Evolutionary conservation across 2,329 filamentous ascomycete genomes (phyloP).

Genomic region (Metarhizium brunneum): DNA sequence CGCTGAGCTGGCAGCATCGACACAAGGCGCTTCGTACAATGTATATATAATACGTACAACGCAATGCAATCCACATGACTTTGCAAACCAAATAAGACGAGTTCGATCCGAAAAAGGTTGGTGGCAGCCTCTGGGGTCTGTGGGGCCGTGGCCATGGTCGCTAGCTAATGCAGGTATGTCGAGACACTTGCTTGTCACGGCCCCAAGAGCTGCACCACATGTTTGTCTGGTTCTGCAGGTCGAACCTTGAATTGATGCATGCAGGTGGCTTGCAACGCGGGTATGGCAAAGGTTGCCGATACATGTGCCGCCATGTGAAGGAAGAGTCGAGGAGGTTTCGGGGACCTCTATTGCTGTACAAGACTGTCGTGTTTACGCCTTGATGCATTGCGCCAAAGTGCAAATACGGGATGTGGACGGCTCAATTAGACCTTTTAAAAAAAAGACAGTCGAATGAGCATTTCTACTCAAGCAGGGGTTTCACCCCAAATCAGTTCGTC

Average conservation of each 20-base stretch:
- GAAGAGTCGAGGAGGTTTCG: no score
- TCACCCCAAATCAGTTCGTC: neutral
- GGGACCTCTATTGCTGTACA: no score
- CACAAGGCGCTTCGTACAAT: neutral
- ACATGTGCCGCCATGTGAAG: no score
- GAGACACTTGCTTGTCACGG: slow-evolving; percentile 2
- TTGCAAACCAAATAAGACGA: neutral
- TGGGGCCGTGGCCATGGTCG: neutral
- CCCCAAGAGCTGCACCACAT: neutral
- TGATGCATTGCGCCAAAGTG: no score
- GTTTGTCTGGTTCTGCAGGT: slow-evolving; percentile 1
- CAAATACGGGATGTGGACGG: no score
- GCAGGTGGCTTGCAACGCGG: neutral
- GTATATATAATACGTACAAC: neutral
- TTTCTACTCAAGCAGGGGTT: neutral
- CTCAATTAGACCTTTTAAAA: no score
- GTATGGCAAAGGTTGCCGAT: neutral
- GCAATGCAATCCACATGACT: neutral
- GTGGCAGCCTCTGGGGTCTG: neutral
- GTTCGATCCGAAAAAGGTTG: neutral
- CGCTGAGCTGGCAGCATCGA: neutral
- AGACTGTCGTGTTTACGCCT: no score
- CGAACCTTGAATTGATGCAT: neutral
- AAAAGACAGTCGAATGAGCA: no score
- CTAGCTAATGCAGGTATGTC: slow-evolving; percentile 6